phyloP scores from a whole-genome alignment of 805 yeast genomes.

The Yarrowia yakushimensis region DNA sequence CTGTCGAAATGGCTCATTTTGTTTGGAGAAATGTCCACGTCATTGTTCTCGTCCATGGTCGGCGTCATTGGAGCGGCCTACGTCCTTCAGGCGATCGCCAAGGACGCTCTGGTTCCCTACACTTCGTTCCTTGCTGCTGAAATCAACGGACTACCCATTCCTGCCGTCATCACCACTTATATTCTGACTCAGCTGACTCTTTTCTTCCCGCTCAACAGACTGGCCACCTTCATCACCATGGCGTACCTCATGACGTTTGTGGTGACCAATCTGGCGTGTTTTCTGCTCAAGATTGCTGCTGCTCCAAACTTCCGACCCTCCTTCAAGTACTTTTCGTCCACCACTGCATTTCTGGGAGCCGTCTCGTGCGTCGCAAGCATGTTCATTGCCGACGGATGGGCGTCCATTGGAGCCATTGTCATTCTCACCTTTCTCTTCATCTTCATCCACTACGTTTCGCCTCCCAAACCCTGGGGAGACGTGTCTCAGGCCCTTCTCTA shows the following conservation, averaged over 20 bases:
- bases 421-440: constrained; percentile 64
- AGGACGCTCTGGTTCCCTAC: constrained; percentile 85
- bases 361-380: constrained; percentile 70
- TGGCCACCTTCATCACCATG: constrained; percentile 95
- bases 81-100: constrained; percentile 84
- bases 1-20: constrained; percentile 64
- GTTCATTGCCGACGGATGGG: constrained; percentile 90
- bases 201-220: constrained; percentile 86
- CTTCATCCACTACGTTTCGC: constrained; percentile 82
- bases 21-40: constrained; percentile 87
- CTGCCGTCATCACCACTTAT: constrained; percentile 75
- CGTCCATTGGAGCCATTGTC: constrained; percentile 73
- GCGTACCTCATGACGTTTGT: constrained; percentile 95
- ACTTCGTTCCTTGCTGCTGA: constrained; percentile 54
- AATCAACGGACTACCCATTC: constrained; percentile 50
- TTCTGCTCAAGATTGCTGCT: constrained; percentile 76
- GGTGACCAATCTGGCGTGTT: constrained; percentile 91
- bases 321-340: constrained; percentile 76
- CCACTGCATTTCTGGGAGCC: constrained; percentile 78
- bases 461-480: constrained; percentile 98
- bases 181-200: constrained; percentile 76
- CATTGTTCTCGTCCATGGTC: constrained; percentile 87
- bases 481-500: constrained; percentile 92
- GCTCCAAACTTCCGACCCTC: constrained; percentile 99
- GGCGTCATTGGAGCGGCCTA: constrained; percentile 96